Evolutionary conservation across 2,329 filamentous ascomycete genomes (phyloP), one percentile per base, ranked within the genome.

Genomic region (Cladosporium sp.): DNA sequence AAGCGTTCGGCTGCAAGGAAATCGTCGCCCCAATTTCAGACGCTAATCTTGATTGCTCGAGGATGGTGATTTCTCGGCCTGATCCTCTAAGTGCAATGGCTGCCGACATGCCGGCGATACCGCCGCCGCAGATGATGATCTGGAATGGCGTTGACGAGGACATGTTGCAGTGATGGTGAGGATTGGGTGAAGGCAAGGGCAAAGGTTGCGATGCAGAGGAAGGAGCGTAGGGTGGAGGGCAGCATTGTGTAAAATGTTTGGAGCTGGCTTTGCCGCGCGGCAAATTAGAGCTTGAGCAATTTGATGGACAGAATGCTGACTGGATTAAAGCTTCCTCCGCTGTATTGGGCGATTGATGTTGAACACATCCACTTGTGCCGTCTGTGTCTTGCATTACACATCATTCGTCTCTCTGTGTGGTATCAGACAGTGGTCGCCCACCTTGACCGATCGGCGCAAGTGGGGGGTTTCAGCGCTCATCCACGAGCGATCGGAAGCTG

Each of bases 1-100:
- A 65, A 0, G 70, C 70, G 55, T 73, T 72, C 0, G 70, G 70
- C 41, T 73, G 70, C 0, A 73, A 59, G 0, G 69, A 72, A 15
- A 72, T 69, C 7, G 68, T 62, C 1, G 70, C 70, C 2, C 71
- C 70, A 6, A 70, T 67, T 50, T 73, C 71, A 46, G 40, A 22
- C 13, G 50, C 42, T 3, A 64, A 50, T 11, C 56, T 52, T 38
- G 64, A 67, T 46, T 64, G 61, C 43, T 68, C 64, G 25, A 68
- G 60, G 13, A 68, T 59, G 5, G 57, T 63, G 9, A 69, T 66
- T 15, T 69, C 62, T 5, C 62, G 62, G 13, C 57, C 59, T 0
- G 60, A 55, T 3, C 55, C 61, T 43, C 69, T 61, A 9, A 72
- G 57, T 4, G 69, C 69, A 25, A 70, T 67, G 43, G 62, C 63